Evolutionary conservation across 306 rosid genomes (phyloP).

Genomic region (Dryas alaskensis): DNA sequence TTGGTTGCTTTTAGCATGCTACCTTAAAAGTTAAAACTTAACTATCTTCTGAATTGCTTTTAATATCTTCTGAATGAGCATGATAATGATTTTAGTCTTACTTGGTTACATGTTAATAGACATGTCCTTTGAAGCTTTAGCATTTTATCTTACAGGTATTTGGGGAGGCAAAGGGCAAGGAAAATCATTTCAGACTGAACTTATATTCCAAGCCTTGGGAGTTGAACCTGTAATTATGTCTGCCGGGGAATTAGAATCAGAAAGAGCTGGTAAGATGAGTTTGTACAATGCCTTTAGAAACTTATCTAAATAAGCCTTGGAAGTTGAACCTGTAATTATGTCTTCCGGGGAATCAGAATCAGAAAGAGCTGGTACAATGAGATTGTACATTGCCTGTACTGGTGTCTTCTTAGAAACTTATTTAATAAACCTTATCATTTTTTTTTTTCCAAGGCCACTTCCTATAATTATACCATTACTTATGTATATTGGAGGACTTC

Average conservation of each 20-base stretch:
- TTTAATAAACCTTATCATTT: neutral
- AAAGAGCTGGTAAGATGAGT: conserved; percentile 80
- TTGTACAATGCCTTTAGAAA: conserved; percentile 9
- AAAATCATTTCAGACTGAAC: conserved; percentile 96
- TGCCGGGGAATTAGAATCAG: conserved; percentile 97
- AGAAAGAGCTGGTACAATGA: no score
- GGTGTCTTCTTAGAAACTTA: no score
- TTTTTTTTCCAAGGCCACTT: neutral
- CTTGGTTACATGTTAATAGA: neutral
- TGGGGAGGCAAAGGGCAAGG: conserved; percentile 99
- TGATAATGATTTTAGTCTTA: conserved; percentile 7
- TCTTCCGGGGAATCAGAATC: no score
- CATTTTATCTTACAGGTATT: conserved; percentile 49
- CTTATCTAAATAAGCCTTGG: no score
- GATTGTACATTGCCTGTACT: no score
- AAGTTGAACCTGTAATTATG: no score
- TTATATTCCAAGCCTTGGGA: conserved; percentile 90
- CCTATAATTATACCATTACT: neutral
- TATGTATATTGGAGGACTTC: no score
- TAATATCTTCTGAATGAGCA: conserved; percentile 11
- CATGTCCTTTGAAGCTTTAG: conserved; percentile 7
- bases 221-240: conserved; percentile 92
- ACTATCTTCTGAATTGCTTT: neutral
- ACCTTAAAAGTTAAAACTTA: neutral
- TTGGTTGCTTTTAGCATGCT: neutral